These are phyloP conservation scores for Draba incana DNA, from an alignment of 345 rosid genomes.

Conservation along the genomic window DNA sequence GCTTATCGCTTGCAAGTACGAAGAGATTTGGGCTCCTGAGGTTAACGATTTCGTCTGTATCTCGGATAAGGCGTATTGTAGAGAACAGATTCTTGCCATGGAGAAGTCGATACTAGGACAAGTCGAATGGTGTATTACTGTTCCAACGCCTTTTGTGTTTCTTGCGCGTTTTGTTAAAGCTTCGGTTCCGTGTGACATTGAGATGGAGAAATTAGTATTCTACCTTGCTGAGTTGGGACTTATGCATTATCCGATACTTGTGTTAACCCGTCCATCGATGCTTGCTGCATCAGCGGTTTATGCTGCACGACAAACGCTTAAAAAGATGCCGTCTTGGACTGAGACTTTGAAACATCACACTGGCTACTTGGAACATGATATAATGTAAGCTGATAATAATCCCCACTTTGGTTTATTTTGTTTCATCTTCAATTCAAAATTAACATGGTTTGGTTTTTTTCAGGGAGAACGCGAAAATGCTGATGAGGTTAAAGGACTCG, in stretches of 20 bases:
- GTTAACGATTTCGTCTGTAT: conserved; percentile 73
- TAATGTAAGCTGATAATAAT: conserved; percentile 20
- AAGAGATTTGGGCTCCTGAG: conserved; percentile 96
- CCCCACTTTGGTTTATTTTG: background rate
- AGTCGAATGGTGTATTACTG: conserved; percentile 75
- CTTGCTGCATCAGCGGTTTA: conserved; percentile 37
- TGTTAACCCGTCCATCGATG: conserved; percentile 27
- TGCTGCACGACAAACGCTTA: conserved; percentile 8
- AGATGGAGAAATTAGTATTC: conserved; percentile 70
- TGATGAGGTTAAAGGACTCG: conserved; percentile 52
- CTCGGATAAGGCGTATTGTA: conserved; percentile 71
- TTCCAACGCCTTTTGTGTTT: conserved; percentile 82
- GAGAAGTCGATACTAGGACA: conserved; percentile 70
- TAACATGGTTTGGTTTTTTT: background rate
- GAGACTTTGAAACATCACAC: conserved; percentile 36
- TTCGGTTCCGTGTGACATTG: conserved; percentile 50
- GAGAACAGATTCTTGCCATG: conserved; percentile 70
- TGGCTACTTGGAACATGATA: conserved; percentile 39
- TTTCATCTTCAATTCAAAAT: background rate
- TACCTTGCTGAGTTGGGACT: conserved; percentile 52
- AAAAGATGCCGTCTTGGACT: conserved; percentile 26
- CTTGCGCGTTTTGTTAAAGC: conserved; percentile 75
- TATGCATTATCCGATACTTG: conserved; percentile 15
- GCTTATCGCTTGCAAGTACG: conserved; percentile 89
- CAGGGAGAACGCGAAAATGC: conserved; percentile 61